phyloP scores from a whole-genome alignment of 2,329 filamentous ascomycete genomes.

The Trichoderma asperellum region DNA sequence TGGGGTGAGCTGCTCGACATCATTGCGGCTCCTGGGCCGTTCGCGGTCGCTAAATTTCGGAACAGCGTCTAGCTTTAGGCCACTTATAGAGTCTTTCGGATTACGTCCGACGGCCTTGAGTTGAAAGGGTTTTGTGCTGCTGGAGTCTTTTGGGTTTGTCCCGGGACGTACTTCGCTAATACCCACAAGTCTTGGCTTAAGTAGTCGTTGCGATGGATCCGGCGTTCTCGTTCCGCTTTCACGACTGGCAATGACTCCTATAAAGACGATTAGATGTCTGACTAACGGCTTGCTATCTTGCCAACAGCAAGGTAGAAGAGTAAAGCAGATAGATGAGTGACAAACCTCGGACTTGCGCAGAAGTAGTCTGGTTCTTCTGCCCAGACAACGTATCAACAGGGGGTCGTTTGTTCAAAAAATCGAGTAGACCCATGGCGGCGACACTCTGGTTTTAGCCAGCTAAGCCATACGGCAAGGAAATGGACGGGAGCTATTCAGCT shows the following conservation, averaged over 20 bases:
- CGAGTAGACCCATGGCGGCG: constrained; percentile 28
- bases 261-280: not conserved
- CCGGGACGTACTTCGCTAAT: constrained; percentile 18
- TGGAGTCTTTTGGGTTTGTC: constrained; percentile 1
- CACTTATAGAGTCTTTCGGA: constrained; percentile 7
- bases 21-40: not conserved
- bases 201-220: constrained; percentile 12
- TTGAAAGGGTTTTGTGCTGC: not conserved
- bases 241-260: constrained; percentile 15
- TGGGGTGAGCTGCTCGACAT: not conserved
- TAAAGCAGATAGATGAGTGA: not conserved
- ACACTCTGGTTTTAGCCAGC: not conserved
- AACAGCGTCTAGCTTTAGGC: not conserved
- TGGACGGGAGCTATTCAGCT: not conserved
- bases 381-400: constrained; percentile 13
- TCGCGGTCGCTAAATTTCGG: constrained; percentile 1
- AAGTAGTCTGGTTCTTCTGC: not conserved
- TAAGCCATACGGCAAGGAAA: constrained; percentile 13
- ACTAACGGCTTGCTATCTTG: not conserved
- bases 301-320: not conserved
- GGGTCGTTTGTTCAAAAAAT: constrained; percentile 26
- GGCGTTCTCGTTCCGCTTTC: constrained; percentile 18
- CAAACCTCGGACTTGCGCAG: constrained; percentile 16
- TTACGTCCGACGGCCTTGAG: constrained; percentile 12
- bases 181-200: constrained; percentile 26